Conservation (phyloP, 768 basidiomycete species). For the Auricularia sp. region DNA sequence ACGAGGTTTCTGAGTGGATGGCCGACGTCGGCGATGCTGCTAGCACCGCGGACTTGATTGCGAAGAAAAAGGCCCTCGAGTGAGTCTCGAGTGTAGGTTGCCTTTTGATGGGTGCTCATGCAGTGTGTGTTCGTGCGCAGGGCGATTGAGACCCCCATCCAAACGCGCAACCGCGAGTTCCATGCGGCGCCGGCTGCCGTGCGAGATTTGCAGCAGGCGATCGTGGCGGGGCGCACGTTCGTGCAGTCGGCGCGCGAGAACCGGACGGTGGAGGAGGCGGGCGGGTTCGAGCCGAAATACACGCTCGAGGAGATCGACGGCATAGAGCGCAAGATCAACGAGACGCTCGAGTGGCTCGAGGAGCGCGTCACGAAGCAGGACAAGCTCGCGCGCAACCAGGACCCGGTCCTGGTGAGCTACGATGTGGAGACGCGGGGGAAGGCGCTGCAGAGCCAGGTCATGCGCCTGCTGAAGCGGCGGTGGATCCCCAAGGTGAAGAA, state of each 20-base stretch:
- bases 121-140: constrained; percentile 26
- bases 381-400: constrained; percentile 56
- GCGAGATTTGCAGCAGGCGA: constrained; percentile 80
- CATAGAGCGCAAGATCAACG: constrained; percentile 66
- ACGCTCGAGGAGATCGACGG: constrained; percentile 75
- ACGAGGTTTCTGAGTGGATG: constrained; percentile 76
- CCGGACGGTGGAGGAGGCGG: constrained; percentile 52
- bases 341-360: constrained; percentile 77
- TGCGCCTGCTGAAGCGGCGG: constrained; percentile 58
- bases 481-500: constrained; percentile 51
- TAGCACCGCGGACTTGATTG: constrained; percentile 60
- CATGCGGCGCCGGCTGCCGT: constrained; percentile 75
- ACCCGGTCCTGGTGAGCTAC: constrained; percentile 75
- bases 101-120: background rate
- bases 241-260: constrained; percentile 69
- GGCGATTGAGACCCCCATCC: constrained; percentile 67
- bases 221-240: constrained; percentile 49
- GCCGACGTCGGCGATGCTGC: constrained; percentile 77
- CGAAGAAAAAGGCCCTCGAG: constrained; percentile 77
- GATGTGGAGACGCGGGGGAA: constrained; percentile 83
- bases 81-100: constrained; percentile 19
- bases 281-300: constrained; percentile 65
- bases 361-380: constrained; percentile 79
- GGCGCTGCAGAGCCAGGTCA: constrained; percentile 65
- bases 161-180: constrained; percentile 83